These are phyloP conservation scores for Fragaria iinumae DNA, from an alignment of 306 rosid species.

Conservation along the genomic window DNA sequence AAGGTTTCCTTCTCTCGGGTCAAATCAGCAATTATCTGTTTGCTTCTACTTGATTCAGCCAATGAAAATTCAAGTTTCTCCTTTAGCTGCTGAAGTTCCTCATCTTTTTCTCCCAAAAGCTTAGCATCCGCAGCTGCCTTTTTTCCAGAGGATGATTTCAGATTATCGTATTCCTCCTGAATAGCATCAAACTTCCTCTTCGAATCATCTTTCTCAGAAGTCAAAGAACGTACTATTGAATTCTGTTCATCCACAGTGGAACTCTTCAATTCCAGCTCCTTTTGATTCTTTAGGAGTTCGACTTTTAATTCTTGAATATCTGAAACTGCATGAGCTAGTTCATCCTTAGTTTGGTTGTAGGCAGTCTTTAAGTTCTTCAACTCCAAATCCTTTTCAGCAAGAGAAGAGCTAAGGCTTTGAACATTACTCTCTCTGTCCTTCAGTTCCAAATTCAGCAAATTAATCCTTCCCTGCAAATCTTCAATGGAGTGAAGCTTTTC, in stretches of 20 bases:
- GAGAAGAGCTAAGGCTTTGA: slow-evolving; percentile 56
- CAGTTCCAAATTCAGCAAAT: slow-evolving; percentile 50
- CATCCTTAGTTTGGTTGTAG: slow-evolving; percentile 49
- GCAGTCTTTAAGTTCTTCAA: slow-evolving; percentile 51
- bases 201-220: slow-evolving; percentile 40
- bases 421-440: slow-evolving; percentile 48
- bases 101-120: slow-evolving; percentile 61
- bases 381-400: slow-evolving; percentile 66
- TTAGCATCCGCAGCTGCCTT: slow-evolving; percentile 59
- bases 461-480: slow-evolving; percentile 46
- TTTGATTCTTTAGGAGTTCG: slow-evolving; percentile 46
- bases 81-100: slow-evolving; percentile 49
- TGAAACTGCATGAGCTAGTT: slow-evolving; percentile 40
- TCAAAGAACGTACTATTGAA: slow-evolving; percentile 44
- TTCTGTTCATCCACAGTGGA: slow-evolving; percentile 53
- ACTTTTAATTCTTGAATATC: slow-evolving; percentile 59
- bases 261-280: slow-evolving; percentile 54
- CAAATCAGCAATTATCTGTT: slow-evolving; percentile 46
- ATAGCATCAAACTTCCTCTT: slow-evolving; percentile 41
- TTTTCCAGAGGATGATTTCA: slow-evolving; percentile 48
- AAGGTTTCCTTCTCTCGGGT: slow-evolving; percentile 52
- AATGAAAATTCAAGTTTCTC: slow-evolving; percentile 48
- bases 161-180: slow-evolving; percentile 48
- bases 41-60: slow-evolving; percentile 39
- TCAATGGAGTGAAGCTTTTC: slow-evolving; percentile 32